Conservation (phyloP, 1,284 basidiomycete species). For the Tausonia pullulans region DNA sequence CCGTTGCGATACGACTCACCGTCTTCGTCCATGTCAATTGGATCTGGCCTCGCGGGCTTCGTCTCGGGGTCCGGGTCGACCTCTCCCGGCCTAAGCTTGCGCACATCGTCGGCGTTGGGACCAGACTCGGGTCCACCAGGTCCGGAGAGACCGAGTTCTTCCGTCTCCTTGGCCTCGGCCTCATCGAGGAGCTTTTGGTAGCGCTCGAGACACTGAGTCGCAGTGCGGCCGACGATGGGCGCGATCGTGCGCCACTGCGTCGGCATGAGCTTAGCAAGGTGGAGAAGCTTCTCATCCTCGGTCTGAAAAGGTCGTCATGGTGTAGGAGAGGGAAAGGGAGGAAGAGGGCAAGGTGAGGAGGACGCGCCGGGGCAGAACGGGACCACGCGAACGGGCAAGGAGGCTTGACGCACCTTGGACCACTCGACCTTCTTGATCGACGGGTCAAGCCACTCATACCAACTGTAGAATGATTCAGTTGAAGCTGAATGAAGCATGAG, state of each 20-base stretch:
- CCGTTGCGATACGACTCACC: slow-evolving; percentile 41
- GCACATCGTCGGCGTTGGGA: slow-evolving; percentile 80
- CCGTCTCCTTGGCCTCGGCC: slow-evolving; percentile 87
- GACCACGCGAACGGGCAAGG: background rate
- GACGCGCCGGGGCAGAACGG: background rate
- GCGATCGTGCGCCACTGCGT: slow-evolving; percentile 99
- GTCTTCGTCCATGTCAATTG: slow-evolving; percentile 99
- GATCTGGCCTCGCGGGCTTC: slow-evolving; percentile 93
- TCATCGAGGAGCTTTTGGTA: slow-evolving; percentile 98
- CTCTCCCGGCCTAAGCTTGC: slow-evolving; percentile 83
- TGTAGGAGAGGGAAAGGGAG: background rate
- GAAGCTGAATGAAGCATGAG: background rate
- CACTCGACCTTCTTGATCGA: slow-evolving; percentile 99
- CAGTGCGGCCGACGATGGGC: slow-evolving; percentile 96
- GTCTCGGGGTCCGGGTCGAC: slow-evolving; percentile 99
- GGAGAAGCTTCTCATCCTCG: slow-evolving; percentile 96
- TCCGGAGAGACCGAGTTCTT: slow-evolving; percentile 79
- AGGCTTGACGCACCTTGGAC: slow-evolving; percentile 60
- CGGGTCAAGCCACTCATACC: slow-evolving; percentile 99
- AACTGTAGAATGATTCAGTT: slow-evolving; percentile 33
- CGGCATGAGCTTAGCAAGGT: slow-evolving; percentile 97
- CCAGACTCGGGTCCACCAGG: slow-evolving; percentile 62
- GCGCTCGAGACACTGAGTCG: slow-evolving; percentile 93
- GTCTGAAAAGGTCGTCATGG: slow-evolving; percentile 41
- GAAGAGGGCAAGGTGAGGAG: background rate